Conservation (phyloP, 2,329 filamentous ascomycete genomes). For the Colletotrichum cereale region DNA sequence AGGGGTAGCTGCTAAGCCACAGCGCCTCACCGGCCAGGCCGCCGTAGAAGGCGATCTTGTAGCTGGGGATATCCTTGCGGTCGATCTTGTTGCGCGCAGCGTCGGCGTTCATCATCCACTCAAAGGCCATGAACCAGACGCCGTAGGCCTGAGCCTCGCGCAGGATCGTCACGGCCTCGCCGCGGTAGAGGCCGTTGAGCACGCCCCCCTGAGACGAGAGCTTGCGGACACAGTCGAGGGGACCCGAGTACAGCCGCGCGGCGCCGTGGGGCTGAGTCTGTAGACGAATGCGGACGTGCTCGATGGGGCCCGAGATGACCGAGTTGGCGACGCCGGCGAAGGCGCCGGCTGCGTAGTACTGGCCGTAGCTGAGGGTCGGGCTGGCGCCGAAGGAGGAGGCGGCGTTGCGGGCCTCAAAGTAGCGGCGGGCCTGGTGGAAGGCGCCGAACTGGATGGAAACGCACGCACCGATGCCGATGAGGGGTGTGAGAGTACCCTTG, state of each 20-base stretch:
- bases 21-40: conserved; percentile 93
- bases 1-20: conserved; percentile 93
- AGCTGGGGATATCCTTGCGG: conserved; percentile 82
- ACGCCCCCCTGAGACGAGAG: conserved; percentile 77
- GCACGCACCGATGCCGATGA: conserved; percentile 96
- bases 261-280: conserved; percentile 96
- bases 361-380: conserved; percentile 75
- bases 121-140: conserved; percentile 93
- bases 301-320: conserved; percentile 89
- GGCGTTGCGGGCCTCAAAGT: conserved; percentile 83
- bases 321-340: conserved; percentile 95
- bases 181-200: conserved; percentile 84
- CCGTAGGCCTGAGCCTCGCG: conserved; percentile 97
- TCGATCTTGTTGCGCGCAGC: conserved; percentile 80
- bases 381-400: conserved; percentile 65
- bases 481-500: conserved; percentile 95
- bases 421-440: conserved; percentile 92
- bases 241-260: conserved; percentile 82
- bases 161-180: conserved; percentile 84
- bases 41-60: conserved; percentile 92
- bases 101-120: conserved; percentile 95
- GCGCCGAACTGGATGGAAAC: conserved; percentile 98
- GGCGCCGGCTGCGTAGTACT: conserved; percentile 92
- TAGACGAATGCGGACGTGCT: conserved; percentile 95
- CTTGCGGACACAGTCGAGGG: conserved; percentile 91